These are phyloP conservation scores for Artemisia tridentata DNA, from an alignment of 129 eudicot genomes.

Conservation along the genomic window DNA sequence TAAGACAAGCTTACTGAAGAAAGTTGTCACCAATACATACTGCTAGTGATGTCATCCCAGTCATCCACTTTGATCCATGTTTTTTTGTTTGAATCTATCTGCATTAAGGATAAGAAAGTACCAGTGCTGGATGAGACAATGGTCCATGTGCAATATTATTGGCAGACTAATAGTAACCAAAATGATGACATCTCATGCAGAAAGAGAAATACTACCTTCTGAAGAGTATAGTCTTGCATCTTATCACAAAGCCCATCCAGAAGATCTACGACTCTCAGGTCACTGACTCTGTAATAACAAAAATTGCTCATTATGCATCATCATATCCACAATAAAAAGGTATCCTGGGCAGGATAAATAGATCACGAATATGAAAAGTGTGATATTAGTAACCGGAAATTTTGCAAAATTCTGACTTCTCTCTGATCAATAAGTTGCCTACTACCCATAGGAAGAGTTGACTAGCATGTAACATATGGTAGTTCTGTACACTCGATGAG, in stretches of 20 bases:
- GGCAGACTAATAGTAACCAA: slow-evolving; percentile 11
- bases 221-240: slow-evolving; percentile 96
- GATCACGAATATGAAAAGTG: neutral
- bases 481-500: neutral
- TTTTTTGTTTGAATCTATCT: slow-evolving; percentile 57
- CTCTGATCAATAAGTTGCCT: neutral
- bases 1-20: slow-evolving; percentile 34
- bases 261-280: slow-evolving; percentile 92
- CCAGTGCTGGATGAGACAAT: slow-evolving; percentile 21
- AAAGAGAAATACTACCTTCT: slow-evolving; percentile 50
- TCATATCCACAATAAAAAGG: neutral
- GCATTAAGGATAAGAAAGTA: slow-evolving; percentile 31
- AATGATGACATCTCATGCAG: slow-evolving; percentile 2
- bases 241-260: slow-evolving; percentile 96
- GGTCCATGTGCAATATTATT: neutral
- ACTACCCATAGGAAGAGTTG: neutral
- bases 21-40: slow-evolving; percentile 49
- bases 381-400: neutral
- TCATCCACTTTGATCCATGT: slow-evolving; percentile 71
- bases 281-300: slow-evolving; percentile 64
- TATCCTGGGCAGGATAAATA: too few species aligned
- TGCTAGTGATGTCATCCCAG: slow-evolving; percentile 72
- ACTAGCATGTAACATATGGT: neutral
- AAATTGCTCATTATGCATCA: slow-evolving; percentile 9
- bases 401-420: neutral